Evolutionary conservation across 1,139 yeast genomes (phyloP).

Genomic region (Debaryomycetaceae sp.): DNA sequence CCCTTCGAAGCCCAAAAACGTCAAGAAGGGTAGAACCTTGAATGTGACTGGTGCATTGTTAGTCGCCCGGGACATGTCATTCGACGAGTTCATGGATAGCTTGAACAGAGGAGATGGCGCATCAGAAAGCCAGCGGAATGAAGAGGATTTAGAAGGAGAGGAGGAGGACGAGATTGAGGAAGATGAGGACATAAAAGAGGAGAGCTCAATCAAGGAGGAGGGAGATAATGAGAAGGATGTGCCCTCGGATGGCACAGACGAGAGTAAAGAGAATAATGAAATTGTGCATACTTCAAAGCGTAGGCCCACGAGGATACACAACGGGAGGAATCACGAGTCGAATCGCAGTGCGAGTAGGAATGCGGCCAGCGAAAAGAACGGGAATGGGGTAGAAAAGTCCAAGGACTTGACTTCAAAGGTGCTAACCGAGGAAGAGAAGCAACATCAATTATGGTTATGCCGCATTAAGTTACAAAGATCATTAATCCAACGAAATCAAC

Average conservation of each 20-base stretch:
- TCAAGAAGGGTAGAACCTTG: conserved; percentile 26
- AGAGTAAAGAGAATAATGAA: neutral
- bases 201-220: conserved; percentile 8
- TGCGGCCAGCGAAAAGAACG: conserved; percentile 1
- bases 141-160: conserved; percentile 28
- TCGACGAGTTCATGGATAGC: conserved; percentile 36
- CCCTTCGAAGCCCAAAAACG: conserved; percentile 15
- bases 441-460: conserved; percentile 47
- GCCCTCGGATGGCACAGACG: neutral
- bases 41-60: conserved; percentile 39
- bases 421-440: conserved; percentile 33
- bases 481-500: conserved; percentile 43
- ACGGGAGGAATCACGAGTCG: conserved; percentile 1
- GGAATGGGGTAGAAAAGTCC: conserved; percentile 8
- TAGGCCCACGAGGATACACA: neutral
- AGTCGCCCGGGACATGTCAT: conserved; percentile 36
- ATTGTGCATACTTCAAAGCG: neutral
- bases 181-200: conserved; percentile 16
- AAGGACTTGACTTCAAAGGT: conserved; percentile 9
- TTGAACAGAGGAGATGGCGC: conserved; percentile 21
- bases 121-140: conserved; percentile 25
- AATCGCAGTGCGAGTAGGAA: neutral
- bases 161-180: conserved; percentile 20
- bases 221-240: neutral
- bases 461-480: conserved; percentile 45